Evolutionary conservation across 2,329 filamentous ascomycete species (phyloP), one percentile per base, ranked within the genome.

Genomic region (Ascocoryne sarcoides): DNA sequence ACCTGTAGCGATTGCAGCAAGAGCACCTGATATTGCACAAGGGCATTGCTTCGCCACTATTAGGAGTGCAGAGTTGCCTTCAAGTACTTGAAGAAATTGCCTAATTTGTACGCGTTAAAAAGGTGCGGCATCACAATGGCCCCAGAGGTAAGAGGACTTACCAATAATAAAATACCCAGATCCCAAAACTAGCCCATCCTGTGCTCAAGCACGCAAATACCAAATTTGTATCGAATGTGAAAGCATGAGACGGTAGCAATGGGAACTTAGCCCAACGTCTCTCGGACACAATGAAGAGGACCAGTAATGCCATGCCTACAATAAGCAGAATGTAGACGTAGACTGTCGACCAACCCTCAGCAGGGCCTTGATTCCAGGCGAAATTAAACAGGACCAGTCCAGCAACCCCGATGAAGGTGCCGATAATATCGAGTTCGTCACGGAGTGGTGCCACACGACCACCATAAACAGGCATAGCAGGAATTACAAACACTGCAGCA

Each of bases 361-460:
- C 40, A 0, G 75, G 69, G 0, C 73, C 77, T 53, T 83, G 76
- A 43, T 79, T 82, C 75, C 76, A 82, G 0, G 77, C 73, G 49
- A 83, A 75, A 54, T 81, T 82, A 60, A 83, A 68, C 14, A 84
- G 62, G 0, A 80, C 64, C 17, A 84, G 61, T 0, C 69, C 70
- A 0, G 64, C 62, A 14, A 82, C 65, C 1, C 78, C 77, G 4
- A 37, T 40, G n/a, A 49, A 32, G 15, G 30, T 29, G 2, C 45
- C 44, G 1, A 62, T 55, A 4, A 56, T 44, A 39, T 54, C 53
- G 5, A 69, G 53, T 20, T 62, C 56, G 12, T 12, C 30, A 32
- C 10, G 21, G 37, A 17, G 32, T n/a, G n/a, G n/a, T n/a, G n/a
- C n/a, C n/a, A n/a, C n/a, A n/a, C n/a, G n/a, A n/a, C n/a, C n/a